Evolutionary conservation across 2,329 filamentous ascomycete species (phyloP).

Genomic region (Xylariales sp.): DNA sequence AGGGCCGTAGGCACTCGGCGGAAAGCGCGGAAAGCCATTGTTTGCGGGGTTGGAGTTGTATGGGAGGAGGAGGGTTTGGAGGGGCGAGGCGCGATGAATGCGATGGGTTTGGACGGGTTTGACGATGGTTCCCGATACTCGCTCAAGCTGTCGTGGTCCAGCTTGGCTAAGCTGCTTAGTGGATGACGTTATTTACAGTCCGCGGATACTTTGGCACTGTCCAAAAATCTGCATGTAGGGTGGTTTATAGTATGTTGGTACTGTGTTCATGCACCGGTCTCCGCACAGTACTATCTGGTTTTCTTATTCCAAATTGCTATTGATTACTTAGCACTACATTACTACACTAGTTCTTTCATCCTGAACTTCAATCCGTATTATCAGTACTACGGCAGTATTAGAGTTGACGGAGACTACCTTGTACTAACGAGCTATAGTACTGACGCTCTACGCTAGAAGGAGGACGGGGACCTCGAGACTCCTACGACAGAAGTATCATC

Average conservation of each 20-base stretch:
- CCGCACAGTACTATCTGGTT: background rate
- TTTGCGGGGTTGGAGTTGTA: background rate
- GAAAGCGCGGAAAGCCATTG: conserved; percentile 47
- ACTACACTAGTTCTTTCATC: conserved; percentile 4
- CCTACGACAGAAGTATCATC: no score
- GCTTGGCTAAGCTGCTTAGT: conserved; percentile 7
- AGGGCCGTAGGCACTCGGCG: conserved; percentile 37
- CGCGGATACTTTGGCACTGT: background rate
- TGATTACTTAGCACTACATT: conserved; percentile 15
- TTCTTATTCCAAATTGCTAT: conserved; percentile 26
- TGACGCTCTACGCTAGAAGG: no score
- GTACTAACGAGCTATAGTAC: background rate
- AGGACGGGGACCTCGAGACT: no score
- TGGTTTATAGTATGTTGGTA: background rate
- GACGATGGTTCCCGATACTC: background rate
- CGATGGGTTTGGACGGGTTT: background rate
- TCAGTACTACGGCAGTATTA: background rate
- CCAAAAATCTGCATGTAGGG: background rate
- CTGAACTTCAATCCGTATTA: background rate
- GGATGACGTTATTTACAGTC: conserved; percentile 27
- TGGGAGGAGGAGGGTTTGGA: background rate
- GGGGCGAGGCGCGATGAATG: background rate
- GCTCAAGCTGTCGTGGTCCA: background rate
- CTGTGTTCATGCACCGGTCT: background rate
- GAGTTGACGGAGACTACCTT: no score